Base-by-base conservation (phyloP, 202 grass and related monocot genomes). In the Setaria italica region DNA sequence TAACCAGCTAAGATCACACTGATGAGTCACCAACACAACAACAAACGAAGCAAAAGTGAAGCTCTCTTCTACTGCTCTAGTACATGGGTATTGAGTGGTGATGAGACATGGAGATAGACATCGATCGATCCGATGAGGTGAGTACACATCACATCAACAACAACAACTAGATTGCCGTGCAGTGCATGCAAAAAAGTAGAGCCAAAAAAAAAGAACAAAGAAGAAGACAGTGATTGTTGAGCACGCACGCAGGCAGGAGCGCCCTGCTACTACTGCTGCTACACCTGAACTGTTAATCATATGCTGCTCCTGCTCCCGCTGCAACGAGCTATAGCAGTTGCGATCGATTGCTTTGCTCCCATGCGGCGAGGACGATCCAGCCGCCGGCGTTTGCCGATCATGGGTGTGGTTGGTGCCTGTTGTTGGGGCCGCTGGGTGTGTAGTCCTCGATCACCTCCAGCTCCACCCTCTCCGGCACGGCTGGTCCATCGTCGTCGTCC, bases 371-470 rank as follows among this genome's bases (percentile, higher is more conserved):
- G 65, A 6, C 11, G 42, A 29, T 47, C 5, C 68, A 29, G n/a
- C 57, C 20, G 42, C 20, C 19, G 11, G 20, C 4, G 59, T 2
- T 9, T 15, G 45, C 9, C 13, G 7, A 11, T 87, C 77, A 89
- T 6, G 87, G 86, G n/a, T 83, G 80, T 7, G 73, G 50, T 12
- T 13, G 43, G 75, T 90, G 88, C 15, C 25, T n/a, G 34, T 0
- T 41, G 37, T 90, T 90, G 75, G 88, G 2, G 15, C 46, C 7
- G 9, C 0, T 6, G 1, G 0, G 0, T 1, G 6, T 2, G 62
- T 90, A 90, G 80, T 90, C 88, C 11, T 90, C 0, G 50, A 35
- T 62, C 51, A 33, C 1, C 57, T 87, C 84, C 68, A 53, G 74
- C n/a, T 4, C 84, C 79, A 74, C 21, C 68, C 88, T 82, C 83